A percentile compares a stretch with the other conserved stretches of the same genome.
Conservation (phyloP, 495 filamentous ascomycete genomes). For the Apodospora peruviana region DNA sequence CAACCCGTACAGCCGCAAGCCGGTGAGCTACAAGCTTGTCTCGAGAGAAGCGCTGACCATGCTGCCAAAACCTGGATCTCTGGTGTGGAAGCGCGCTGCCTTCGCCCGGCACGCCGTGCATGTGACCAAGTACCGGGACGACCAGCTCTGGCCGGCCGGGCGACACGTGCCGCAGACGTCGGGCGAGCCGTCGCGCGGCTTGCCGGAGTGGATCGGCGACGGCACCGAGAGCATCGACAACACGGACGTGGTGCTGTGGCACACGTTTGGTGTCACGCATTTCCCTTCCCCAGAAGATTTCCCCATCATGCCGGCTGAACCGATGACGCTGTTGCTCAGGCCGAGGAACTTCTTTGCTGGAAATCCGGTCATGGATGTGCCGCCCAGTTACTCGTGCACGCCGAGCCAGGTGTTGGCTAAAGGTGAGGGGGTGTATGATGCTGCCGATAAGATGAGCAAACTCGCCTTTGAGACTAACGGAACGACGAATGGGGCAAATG, state of each 20-base stretch:
- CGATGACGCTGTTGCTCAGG: constrained; percentile 76
- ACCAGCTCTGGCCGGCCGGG: constrained; percentile 87
- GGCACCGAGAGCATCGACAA: constrained; percentile 70
- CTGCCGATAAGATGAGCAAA: constrained; percentile 39
- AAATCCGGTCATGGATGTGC: constrained; percentile 86
- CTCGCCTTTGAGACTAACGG: constrained; percentile 29
- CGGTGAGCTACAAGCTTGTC: constrained; percentile 86
- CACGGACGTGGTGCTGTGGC: constrained; percentile 89
- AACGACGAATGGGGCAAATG: background rate
- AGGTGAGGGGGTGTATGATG: constrained; percentile 41
- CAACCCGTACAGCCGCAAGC: constrained; percentile 81
- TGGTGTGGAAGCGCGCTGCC: constrained; percentile 92
- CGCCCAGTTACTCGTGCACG: constrained; percentile 68
- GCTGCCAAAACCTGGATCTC: constrained; percentile 74
- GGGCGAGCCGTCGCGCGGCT: constrained; percentile 70
- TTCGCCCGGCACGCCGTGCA: constrained; percentile 90
- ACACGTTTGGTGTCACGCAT: constrained; percentile 91
- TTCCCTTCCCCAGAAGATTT: constrained; percentile 92
- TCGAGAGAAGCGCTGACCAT: constrained; percentile 75
- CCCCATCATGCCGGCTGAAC: constrained; percentile 84
- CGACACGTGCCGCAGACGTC: constrained; percentile 92
- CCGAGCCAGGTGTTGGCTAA: constrained; percentile 61
- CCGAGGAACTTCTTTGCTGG: constrained; percentile 83
- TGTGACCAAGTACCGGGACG: constrained; percentile 82
- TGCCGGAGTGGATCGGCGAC: constrained; percentile 80